These are phyloP conservation scores for Boletus edulis DNA, from an alignment of 768 basidiomycete species.

Conservation along the genomic window DNA sequence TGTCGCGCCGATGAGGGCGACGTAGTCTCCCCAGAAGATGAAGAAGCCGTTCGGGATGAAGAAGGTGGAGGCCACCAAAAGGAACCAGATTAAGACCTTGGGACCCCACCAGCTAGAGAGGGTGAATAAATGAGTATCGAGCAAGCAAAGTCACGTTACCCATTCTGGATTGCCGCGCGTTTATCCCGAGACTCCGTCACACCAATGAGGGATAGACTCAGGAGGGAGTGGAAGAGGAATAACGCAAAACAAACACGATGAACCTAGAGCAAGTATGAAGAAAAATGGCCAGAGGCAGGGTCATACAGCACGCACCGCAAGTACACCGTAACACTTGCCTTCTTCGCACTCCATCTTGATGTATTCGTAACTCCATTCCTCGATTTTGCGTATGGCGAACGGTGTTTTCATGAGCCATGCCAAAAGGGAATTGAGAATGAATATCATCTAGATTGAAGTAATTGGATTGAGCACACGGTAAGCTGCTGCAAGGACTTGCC, in stretches of 20 bases:
- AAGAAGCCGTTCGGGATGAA: conserved; percentile 97
- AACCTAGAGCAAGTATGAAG: conserved; percentile 44
- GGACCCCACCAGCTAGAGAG: conserved; percentile 93
- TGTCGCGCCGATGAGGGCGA: conserved; percentile 87
- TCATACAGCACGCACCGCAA: conserved; percentile 63
- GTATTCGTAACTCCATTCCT: conserved; percentile 94
- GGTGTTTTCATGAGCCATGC: conserved; percentile 97
- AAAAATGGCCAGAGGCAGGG: not conserved
- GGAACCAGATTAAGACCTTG: conserved; percentile 85
- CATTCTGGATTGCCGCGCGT: conserved; percentile 95
- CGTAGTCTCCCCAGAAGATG: conserved; percentile 96
- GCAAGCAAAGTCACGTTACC: conserved; percentile 46
- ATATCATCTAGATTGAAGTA: conserved; percentile 70
- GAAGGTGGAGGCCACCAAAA: conserved; percentile 80
- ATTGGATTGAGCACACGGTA: not conserved
- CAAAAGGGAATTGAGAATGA: conserved; percentile 90
- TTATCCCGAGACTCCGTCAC: conserved; percentile 90
- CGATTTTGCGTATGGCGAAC: conserved; percentile 78
- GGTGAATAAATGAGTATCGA: conserved; percentile 13
- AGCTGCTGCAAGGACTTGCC: conserved; percentile 42
- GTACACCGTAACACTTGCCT: conserved; percentile 93
- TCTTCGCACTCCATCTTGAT: conserved; percentile 96
- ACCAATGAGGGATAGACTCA: conserved; percentile 78
- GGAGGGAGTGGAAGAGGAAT: conserved; percentile 79
- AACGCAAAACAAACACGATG: conserved; percentile 98